Conservation (phyloP, 2,329 filamentous ascomycete species). For the Paecilomyces sp. region DNA sequence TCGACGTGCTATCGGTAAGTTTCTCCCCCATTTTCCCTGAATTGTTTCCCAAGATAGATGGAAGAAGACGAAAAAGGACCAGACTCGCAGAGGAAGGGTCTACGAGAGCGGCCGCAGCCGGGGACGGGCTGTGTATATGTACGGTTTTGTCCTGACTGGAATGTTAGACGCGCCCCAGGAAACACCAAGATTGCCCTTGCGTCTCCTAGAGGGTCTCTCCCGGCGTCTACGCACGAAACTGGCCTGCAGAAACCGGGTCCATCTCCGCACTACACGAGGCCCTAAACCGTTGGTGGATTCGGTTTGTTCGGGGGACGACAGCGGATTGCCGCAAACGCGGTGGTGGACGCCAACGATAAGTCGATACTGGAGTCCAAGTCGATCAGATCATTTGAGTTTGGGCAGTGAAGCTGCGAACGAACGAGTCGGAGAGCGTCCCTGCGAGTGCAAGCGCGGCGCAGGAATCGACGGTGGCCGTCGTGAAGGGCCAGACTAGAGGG, state of each 20-base stretch:
- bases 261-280: conserved; percentile 16
- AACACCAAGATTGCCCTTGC: conserved; percentile 9
- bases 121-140: neutral
- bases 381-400: neutral
- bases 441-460: neutral
- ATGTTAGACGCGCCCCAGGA: conserved; percentile 6
- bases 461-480: neutral
- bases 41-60: neutral
- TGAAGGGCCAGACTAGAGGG: neutral
- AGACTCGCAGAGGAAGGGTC: neutral
- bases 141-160: conserved; percentile 4
- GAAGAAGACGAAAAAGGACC: neutral
- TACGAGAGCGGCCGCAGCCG: neutral
- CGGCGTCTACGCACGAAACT: conserved; percentile 10
- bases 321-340: conserved; percentile 19
- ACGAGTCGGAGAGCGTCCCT: neutral
- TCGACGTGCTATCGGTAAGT: neutral
- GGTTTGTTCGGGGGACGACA: conserved; percentile 16
- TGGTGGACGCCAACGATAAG: conserved; percentile 14
- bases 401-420: neutral
- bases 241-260: conserved; percentile 29
- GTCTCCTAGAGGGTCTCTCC: conserved; percentile 2
- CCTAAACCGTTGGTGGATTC: conserved; percentile 14
- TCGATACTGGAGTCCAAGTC: conserved; percentile 5
- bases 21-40: too few species aligned